Evolutionary conservation across 495 filamentous ascomycete species (phyloP).

Genomic region (Amphirosellinia nigrospora): DNA sequence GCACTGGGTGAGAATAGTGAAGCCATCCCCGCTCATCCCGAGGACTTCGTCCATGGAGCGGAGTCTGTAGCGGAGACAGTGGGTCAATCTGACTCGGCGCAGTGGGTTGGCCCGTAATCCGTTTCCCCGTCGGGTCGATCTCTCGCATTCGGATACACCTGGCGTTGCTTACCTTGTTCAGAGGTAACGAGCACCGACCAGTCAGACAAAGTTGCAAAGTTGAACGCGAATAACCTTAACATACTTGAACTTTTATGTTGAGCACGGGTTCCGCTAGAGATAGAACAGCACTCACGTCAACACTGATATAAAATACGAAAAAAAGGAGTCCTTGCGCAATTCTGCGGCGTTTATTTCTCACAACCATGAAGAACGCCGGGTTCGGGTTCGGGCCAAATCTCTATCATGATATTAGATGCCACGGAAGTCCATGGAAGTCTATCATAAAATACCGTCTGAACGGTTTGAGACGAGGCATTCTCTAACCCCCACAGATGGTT

Average conservation of each 20-base stretch:
- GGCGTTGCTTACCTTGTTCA: too few relatives aligned
- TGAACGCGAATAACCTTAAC: not conserved
- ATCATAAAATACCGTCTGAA: not conserved
- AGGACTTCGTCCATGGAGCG: not conserved
- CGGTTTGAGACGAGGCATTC: not conserved
- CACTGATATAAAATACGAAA: not conserved
- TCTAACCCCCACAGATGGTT: not conserved
- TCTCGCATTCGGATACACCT: slow-evolving; percentile 17
- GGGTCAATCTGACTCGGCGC: not conserved
- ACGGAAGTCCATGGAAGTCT: not conserved
- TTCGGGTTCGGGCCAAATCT: not conserved
- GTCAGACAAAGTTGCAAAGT: not conserved
- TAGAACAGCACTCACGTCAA: not conserved
- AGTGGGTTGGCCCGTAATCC: slow-evolving; percentile 1
- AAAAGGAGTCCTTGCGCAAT: not conserved
- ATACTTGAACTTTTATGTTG: not conserved
- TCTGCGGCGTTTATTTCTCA: not conserved
- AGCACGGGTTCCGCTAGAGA: not conserved
- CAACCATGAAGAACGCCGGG: not conserved
- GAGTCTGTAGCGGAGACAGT: not conserved
- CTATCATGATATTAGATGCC: not conserved
- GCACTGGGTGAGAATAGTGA: not conserved
- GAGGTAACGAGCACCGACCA: not conserved
- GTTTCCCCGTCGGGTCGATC: not conserved
- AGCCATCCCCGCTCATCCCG: not conserved